phyloP scores from a whole-genome alignment of 805 yeast species.

The Wickerhamiella sergipiensis region DNA sequence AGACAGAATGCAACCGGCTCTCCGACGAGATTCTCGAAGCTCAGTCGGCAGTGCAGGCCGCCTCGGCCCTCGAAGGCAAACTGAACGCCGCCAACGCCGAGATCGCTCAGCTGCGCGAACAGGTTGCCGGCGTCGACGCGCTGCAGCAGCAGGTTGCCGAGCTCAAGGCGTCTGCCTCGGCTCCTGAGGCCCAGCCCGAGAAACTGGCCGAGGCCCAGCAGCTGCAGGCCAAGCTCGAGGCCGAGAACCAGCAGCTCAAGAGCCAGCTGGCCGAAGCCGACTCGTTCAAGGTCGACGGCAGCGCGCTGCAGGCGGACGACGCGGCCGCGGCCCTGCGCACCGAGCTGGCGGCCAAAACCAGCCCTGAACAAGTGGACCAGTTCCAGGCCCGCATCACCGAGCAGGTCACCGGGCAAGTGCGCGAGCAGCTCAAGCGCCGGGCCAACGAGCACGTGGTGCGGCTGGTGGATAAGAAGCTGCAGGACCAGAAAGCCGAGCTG shows the following conservation, averaged over 20 bases:
- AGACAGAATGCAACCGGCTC: conserved; percentile 19
- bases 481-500: not conserved
- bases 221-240: conserved; percentile 4
- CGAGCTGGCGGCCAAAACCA: conserved; percentile 1
- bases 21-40: conserved; percentile 19
- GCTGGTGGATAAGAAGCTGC: conserved; percentile 3
- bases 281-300: not conserved
- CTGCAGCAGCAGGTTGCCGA: conserved; percentile 15
- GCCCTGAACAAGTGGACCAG: conserved; percentile 2
- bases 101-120: conserved; percentile 6
- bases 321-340: conserved; percentile 1
- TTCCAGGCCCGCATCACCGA: conserved; percentile 9
- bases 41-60: conserved; percentile 8
- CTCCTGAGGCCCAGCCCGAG: no score
- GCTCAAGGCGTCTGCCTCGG: no score
- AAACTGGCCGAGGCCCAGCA: not conserved
- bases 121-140: conserved; percentile 18
- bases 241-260: conserved; percentile 16
- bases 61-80: conserved; percentile 1
- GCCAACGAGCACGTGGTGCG: conserved; percentile 11
- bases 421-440: conserved; percentile 12
- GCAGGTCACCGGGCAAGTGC: conserved; percentile 9
- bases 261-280: conserved; percentile 12
- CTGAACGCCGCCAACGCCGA: not conserved
- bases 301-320: not conserved